Base-by-base conservation (phyloP, 1,284 basidiomycete genomes). In the Peniophora sp. region DNA sequence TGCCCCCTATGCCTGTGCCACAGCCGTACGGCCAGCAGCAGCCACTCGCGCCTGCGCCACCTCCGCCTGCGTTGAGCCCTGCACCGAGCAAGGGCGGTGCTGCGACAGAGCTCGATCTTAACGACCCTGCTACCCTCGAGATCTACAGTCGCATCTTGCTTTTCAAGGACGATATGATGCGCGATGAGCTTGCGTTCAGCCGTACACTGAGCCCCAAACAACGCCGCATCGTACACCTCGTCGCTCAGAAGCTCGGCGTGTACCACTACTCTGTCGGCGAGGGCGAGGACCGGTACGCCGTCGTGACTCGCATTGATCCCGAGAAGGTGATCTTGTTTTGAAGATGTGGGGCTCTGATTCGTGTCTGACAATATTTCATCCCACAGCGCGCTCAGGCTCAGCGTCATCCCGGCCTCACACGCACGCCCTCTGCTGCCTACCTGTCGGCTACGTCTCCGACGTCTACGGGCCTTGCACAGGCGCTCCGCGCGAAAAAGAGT, bases 161-260 rank as follows among this genome's bases (percentile, higher is more conserved):
- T 41, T 99, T 99, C 84, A 97, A 97, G 71, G 95, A 97, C 61
- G 96, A 99, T 66, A 85, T 81, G 56, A 95, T 99, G 91, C 83
- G 97, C 32, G 96, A 99, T 61, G 96, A 99, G 69, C 82, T 99
- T 39, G 90, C 93, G 3, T 98, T 99, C 66, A 95, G 94, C 32
- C 76, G 91, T 55, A 86, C 85, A 17, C 78, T 98, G 17, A 78
- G 81, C 19, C 80, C 92, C 16, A 87, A 89, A 63, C 95, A 98
- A 67, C 75, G 96, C 49, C 77, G 94, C 55, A 88, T 94, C 17
- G 96, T 99, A 17, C 96, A 99, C 66, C 77, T 98, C 50, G 89
- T 99, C 50, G 95, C 97, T 2, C 92, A 96, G 69, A 97, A 93
- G 70, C 77, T 99, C 16, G 92, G 91, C 50, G 85, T 99, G 22